A percentile compares a stretch with the other conserved stretches of the same genome.
These are phyloP conservation scores for Cladosporium halotolerans DNA, from an alignment of 2,329 filamentous ascomycete genomes.

Conservation along the genomic window DNA sequence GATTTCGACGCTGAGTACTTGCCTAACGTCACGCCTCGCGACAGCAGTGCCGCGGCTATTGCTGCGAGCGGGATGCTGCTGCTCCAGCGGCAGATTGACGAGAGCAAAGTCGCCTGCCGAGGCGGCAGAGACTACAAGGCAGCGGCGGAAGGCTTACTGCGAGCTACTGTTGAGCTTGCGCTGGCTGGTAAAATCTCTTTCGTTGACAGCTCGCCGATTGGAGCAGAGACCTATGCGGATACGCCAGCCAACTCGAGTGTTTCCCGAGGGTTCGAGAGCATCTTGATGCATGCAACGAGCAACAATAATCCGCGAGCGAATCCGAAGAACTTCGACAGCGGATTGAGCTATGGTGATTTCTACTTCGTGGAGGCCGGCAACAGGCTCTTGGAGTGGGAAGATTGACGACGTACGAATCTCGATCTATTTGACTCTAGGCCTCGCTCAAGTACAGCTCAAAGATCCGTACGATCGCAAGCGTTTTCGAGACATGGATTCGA, in stretches of 20 bases:
- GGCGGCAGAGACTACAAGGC: slow-evolving; percentile 7
- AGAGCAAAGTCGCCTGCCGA: background rate
- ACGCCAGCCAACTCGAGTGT: slow-evolving; percentile 13
- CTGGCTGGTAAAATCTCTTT: slow-evolving; percentile 15
- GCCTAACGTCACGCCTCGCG: slow-evolving; percentile 14
- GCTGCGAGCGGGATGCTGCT: slow-evolving; percentile 15
- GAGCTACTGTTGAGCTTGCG: slow-evolving; percentile 8
- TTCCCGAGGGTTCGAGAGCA: slow-evolving; percentile 14
- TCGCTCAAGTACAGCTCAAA: too few relatives aligned
- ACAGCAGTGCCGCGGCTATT: slow-evolving; percentile 15
- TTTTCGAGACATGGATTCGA: too few relatives aligned
- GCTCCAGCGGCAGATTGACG: slow-evolving; percentile 14
- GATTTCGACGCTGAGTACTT: slow-evolving; percentile 14
- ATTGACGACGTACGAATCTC: too few relatives aligned
- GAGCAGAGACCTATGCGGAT: slow-evolving; percentile 12
- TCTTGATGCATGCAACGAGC: slow-evolving; percentile 16
- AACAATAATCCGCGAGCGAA: slow-evolving; percentile 17
- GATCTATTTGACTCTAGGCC: too few relatives aligned
- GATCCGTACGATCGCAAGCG: too few relatives aligned
- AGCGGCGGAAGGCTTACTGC: slow-evolving; percentile 10
- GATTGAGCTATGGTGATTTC: slow-evolving; percentile 16
- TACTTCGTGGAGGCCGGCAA: slow-evolving; percentile 16
- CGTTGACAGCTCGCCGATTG: slow-evolving; percentile 15
- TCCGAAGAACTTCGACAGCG: slow-evolving; percentile 14
- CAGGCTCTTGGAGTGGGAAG: slow-evolving; percentile 8